phyloP scores from a whole-genome alignment of 2,329 filamentous ascomycete species.

The Alternaria arbusti region DNA sequence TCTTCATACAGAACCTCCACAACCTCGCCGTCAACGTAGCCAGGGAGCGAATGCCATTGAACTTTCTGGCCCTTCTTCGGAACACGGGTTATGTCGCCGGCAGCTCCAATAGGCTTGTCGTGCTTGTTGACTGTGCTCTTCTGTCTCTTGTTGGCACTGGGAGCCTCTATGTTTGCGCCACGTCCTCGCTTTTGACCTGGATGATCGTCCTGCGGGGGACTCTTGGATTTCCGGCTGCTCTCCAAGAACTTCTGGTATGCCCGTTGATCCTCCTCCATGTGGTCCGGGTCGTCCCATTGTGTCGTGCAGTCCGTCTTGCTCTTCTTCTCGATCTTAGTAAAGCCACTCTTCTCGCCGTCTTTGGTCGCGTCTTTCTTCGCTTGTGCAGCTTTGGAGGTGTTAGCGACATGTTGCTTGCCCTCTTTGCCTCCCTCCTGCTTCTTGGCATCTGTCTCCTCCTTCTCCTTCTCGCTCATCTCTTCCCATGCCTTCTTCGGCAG shows the following conservation, averaged over 20 bases:
- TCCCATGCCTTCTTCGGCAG: slow-evolving; percentile 57
- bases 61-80: slow-evolving; percentile 52
- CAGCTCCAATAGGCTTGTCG: slow-evolving; percentile 24
- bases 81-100: slow-evolving; percentile 48
- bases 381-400: slow-evolving; percentile 2
- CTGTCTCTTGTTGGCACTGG: slow-evolving; percentile 47
- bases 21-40: slow-evolving; percentile 51
- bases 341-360: background rate
- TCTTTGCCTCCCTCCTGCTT: slow-evolving; percentile 51
- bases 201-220: slow-evolving; percentile 3
- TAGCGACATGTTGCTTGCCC: slow-evolving; percentile 9
- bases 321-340: slow-evolving; percentile 24
- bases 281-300: slow-evolving; percentile 40
- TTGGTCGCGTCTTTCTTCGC: slow-evolving; percentile 6
- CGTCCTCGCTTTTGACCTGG: slow-evolving; percentile 34
- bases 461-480: slow-evolving; percentile 49
- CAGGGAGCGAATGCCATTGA: slow-evolving; percentile 51
- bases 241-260: slow-evolving; percentile 40
- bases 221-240: slow-evolving; percentile 14
- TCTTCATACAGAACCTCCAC: slow-evolving; percentile 51
- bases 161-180: slow-evolving; percentile 27
- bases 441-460: slow-evolving; percentile 54
- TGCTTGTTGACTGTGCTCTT: slow-evolving; percentile 32
- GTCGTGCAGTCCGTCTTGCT: slow-evolving; percentile 39
- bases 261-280: slow-evolving; percentile 31